Conservation (phyloP, 1,139 yeast species). For the Blastobotrys apis region DNA sequence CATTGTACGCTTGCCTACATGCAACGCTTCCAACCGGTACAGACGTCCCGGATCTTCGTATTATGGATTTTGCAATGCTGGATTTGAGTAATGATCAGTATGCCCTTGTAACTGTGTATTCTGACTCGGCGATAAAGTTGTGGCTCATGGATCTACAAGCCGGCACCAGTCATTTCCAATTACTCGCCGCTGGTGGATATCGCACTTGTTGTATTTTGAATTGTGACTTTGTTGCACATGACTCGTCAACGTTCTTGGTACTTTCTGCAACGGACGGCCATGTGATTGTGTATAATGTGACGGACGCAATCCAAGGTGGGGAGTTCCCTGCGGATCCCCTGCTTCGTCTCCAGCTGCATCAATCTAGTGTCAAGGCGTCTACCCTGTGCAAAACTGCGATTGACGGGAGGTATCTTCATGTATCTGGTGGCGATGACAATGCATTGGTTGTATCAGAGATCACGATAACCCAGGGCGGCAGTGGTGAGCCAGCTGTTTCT, state of each 20-base stretch:
- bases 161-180: slow-evolving; percentile 38
- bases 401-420: slow-evolving; percentile 34
- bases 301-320: slow-evolving; percentile 14
- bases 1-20: slow-evolving; percentile 22
- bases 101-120: slow-evolving; percentile 65
- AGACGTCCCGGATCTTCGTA: slow-evolving; percentile 75
- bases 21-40: slow-evolving; percentile 34
- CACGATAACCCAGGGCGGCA: slow-evolving; percentile 24
- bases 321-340: slow-evolving; percentile 16
- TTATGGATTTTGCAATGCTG: slow-evolving; percentile 65
- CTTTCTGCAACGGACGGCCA: slow-evolving; percentile 83
- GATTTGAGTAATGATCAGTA: slow-evolving; percentile 11
- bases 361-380: slow-evolving; percentile 72
- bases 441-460: slow-evolving; percentile 50
- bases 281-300: slow-evolving; percentile 43
- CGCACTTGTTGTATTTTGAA: slow-evolving; percentile 73
- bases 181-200: slow-evolving; percentile 50
- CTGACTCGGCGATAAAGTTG: slow-evolving; percentile 71
- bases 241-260: slow-evolving; percentile 39
- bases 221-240: slow-evolving; percentile 44
- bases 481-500: slow-evolving; percentile 19
- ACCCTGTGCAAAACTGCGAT: slow-evolving; percentile 10
- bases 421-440: slow-evolving; percentile 94
- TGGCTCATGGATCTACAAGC: slow-evolving; percentile 54
- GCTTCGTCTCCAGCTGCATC: slow-evolving; percentile 59